A percentile compares a stretch with the other conserved stretches of the same genome.
These are phyloP conservation scores for Rubroboletus pulcherrimus DNA, from an alignment of 768 basidiomycete genomes.

Conservation along the genomic window DNA sequence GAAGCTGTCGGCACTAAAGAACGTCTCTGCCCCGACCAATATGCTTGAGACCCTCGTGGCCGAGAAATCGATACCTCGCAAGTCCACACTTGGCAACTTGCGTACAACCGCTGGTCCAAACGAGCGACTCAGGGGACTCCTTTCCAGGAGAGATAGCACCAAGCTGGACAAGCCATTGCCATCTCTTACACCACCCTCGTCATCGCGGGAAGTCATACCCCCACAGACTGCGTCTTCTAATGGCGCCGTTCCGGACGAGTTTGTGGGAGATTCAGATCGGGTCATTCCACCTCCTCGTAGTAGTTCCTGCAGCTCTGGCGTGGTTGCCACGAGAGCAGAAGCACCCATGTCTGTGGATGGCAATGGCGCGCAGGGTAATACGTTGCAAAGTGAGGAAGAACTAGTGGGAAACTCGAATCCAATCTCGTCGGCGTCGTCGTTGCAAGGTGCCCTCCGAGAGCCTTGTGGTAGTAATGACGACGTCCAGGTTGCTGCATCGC, in stretches of 20 bases:
- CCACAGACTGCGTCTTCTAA: slow-evolving; percentile 12
- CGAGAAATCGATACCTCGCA: slow-evolving; percentile 64
- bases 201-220: background rate
- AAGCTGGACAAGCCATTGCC: slow-evolving; percentile 29
- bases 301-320: slow-evolving; percentile 15
- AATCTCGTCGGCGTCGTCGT: slow-evolving; percentile 6
- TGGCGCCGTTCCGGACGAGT: slow-evolving; percentile 11
- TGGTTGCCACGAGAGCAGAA: slow-evolving; percentile 7
- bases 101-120: slow-evolving; percentile 27
- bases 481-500: background rate
- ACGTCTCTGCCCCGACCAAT: slow-evolving; percentile 63
- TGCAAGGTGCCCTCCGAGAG: background rate
- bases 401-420: slow-evolving; percentile 7
- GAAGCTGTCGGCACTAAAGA: slow-evolving; percentile 71
- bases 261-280: slow-evolving; percentile 14
- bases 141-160: slow-evolving; percentile 27
- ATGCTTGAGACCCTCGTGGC: slow-evolving; percentile 85
- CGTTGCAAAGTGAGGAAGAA: slow-evolving; percentile 3
- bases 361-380: background rate
- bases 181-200: slow-evolving; percentile 23
- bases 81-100: slow-evolving; percentile 23
- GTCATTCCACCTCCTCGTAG: slow-evolving; percentile 22
- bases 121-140: slow-evolving; percentile 37
- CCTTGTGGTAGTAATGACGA: slow-evolving; percentile 12
- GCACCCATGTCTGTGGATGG: slow-evolving; percentile 1